Conservation (phyloP, 257 asterid species). For the Primulina eburnea region DNA sequence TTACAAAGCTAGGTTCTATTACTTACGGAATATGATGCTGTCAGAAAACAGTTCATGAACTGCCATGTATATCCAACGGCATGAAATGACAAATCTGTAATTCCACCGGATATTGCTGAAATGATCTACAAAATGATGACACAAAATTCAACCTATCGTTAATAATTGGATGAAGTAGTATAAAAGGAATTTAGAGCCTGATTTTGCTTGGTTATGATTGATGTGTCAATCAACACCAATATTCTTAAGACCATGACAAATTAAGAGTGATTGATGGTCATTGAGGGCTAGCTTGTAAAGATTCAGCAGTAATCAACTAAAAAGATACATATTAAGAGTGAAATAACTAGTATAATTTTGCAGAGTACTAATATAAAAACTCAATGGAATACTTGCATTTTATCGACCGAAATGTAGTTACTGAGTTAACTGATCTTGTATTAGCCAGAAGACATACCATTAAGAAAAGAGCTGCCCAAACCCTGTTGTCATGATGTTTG, state of each 20-base stretch:
- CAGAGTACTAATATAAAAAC: background rate
- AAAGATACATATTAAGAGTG: background rate
- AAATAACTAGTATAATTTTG: background rate
- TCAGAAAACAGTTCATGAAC: slow-evolving; percentile 80
- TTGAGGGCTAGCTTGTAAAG: background rate
- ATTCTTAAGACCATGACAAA: background rate
- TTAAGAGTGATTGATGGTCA: background rate
- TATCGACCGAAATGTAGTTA: slow-evolving; percentile 3
- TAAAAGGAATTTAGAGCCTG: background rate
- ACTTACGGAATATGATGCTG: slow-evolving; percentile 98
- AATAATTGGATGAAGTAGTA: background rate
- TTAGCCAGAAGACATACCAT: slow-evolving; percentile 54
- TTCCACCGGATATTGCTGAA: slow-evolving; percentile 94
- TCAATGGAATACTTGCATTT: background rate
- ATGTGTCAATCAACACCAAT: background rate
- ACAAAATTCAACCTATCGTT: slow-evolving; percentile 15
- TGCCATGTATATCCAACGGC: slow-evolving; percentile 94
- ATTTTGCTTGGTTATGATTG: background rate
- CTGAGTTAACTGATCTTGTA: background rate
- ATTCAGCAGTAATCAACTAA: slow-evolving; percentile 12
- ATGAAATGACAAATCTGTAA: slow-evolving; percentile 82
- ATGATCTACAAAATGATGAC: slow-evolving; percentile 60
- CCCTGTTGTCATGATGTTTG: slow-evolving; percentile 87
- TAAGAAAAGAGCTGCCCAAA: slow-evolving; percentile 95
- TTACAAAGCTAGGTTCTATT: background rate